Evolutionary conservation across 1,284 basidiomycete species (phyloP), one percentile per base, ranked within the genome.

Genomic region (Moesziomyces sp.): DNA sequence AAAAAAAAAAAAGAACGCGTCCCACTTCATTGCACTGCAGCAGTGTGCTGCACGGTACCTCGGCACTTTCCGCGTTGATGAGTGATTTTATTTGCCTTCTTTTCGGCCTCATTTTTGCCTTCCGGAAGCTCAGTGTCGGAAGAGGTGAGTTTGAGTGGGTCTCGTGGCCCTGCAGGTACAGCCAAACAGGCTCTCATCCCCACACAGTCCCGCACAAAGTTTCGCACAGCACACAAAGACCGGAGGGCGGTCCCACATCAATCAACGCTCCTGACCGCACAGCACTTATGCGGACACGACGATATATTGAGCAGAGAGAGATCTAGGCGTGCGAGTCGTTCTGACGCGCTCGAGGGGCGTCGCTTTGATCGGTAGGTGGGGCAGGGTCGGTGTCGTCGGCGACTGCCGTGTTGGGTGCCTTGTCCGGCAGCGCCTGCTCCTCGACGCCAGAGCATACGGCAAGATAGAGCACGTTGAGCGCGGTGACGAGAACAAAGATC

Each of bases 401-500:
- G 9, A 49, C 26, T 1, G 50, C 57, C 6, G 64, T 60, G 40
- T 58, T 53, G 14, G 64, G 57, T 24, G 53, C 18, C 52, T 66
- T 66, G 13, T 66, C 63, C 53, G 63, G 59, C 52, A 70, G 19
- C 35, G 64, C 67, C 43, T 60, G 52, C 46, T 70, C 67, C 46
- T 70, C 58, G 3, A 70, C 61, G 26, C 53, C 53, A 61, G 61
- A 70, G 50, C 71, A 65, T 16, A 64, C 56, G 1, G 66, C 33
- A 18, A 80, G 18, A 18, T 71, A 71, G 26, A 65, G 16, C 21
- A 92, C 78, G 0, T 91, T 91, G 40, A 91, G 62, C 88, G 87
- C 81, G 90, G 91, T 88, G 5, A 91, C 90, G 78, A 90, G 90
- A 65, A 92, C 88, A 86, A 97, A 98, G 55, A 96, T 93, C 70